These are phyloP conservation scores for Cystofilobasidium ferigula DNA, from an alignment of 768 basidiomycete species.

Conservation along the genomic window DNA sequence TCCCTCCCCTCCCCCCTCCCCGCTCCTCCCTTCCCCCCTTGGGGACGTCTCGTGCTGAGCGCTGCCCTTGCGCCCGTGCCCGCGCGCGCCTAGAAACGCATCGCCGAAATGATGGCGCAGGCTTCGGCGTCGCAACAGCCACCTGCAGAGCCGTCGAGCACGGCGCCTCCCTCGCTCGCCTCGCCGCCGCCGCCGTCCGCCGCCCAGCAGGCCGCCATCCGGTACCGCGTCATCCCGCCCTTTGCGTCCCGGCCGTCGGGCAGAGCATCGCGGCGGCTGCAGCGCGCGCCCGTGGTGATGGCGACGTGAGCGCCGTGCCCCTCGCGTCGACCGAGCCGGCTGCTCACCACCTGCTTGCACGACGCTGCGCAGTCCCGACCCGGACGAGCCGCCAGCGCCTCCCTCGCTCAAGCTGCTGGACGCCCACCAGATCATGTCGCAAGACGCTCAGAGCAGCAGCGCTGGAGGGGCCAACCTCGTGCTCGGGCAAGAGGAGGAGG, in stretches of 20 bases:
- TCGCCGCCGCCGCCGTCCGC: neutral
- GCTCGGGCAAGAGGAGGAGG: conserved; percentile 24
- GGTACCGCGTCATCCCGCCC: conserved; percentile 11
- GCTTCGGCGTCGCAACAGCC: conserved; percentile 32
- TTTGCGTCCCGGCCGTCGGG: neutral
- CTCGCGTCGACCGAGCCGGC: neutral
- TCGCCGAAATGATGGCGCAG: conserved; percentile 20
- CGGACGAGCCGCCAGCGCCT: neutral
- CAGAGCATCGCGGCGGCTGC: neutral
- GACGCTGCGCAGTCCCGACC: neutral
- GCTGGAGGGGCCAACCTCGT: neutral
- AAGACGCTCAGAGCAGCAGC: neutral
- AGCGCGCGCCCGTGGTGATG: conserved; percentile 1
- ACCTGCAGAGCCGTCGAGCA: conserved; percentile 17
- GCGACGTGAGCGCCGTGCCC: neutral
- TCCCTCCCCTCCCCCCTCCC: neutral
- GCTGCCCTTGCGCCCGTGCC: neutral
- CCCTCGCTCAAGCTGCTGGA: conserved; percentile 5
- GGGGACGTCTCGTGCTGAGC: too few relatives aligned
- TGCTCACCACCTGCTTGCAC: neutral
- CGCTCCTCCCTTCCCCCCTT: too few relatives aligned
- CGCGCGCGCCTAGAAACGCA: conserved; percentile 17
- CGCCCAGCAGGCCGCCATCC: neutral
- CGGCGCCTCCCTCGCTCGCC: neutral
- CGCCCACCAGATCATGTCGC: conserved; percentile 7